Evolutionary conservation across 495 filamentous ascomycete species (phyloP).

Genomic region (Xylaria venustula): DNA sequence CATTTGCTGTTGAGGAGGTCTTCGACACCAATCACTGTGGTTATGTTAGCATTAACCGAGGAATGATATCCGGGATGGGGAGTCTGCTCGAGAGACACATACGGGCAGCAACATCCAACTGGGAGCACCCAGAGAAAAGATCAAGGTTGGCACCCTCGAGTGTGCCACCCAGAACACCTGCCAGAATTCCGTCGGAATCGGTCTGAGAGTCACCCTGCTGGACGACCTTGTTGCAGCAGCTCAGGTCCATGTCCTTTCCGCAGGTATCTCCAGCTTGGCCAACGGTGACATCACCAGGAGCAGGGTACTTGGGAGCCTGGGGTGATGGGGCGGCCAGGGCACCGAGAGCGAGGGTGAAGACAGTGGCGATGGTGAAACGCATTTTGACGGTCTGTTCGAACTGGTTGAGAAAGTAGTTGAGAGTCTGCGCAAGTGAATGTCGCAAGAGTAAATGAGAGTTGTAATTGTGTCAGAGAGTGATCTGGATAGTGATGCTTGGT

Average conservation of each 20-base stretch:
- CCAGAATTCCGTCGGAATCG: constrained; percentile 21
- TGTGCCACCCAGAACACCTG: constrained; percentile 5
- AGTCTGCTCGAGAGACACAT: not conserved
- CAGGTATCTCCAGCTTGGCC: constrained; percentile 49
- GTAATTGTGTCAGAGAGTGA: constrained; percentile 28
- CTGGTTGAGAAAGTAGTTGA: constrained; percentile 4
- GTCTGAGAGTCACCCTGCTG: constrained; percentile 47
- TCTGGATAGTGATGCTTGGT: constrained; percentile 21
- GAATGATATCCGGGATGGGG: not conserved
- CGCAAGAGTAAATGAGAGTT: constrained; percentile 25
- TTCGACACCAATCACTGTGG: constrained; percentile 34
- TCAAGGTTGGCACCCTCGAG: constrained; percentile 21
- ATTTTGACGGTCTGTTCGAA: constrained; percentile 25
- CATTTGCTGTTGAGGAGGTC: constrained; percentile 50
- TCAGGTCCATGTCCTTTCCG: constrained; percentile 39
- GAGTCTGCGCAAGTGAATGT: constrained; percentile 18
- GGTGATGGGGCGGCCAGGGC: constrained; percentile 18
- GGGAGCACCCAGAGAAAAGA: constrained; percentile 31
- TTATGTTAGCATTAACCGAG: not conserved
- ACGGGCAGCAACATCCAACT: constrained; percentile 29
- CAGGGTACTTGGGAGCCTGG: constrained; percentile 20
- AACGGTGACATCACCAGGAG: constrained; percentile 39
- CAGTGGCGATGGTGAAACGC: constrained; percentile 32
- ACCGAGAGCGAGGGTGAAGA: constrained; percentile 30
- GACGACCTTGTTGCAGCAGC: constrained; percentile 46